Evolutionary conservation across 345 rosid species (phyloP).

Genomic region (Eucalyptus dawsonii): DNA sequence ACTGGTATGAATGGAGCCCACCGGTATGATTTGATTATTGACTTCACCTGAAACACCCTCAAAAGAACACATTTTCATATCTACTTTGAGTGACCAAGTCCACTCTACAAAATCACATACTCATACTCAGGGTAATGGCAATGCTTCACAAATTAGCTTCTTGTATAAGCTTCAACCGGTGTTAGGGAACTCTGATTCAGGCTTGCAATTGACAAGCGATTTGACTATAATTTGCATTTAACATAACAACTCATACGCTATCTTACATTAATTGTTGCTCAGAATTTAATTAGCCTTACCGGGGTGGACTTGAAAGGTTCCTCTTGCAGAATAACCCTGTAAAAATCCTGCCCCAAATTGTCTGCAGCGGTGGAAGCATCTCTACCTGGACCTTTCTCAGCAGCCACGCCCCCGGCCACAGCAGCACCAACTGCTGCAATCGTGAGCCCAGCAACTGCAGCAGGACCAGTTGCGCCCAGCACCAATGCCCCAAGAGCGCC

Average conservation of each 20-base stretch:
- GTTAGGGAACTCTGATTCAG: neutral
- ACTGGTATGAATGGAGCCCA: slow-evolving; percentile 85
- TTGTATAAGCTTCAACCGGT: neutral
- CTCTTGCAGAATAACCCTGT: slow-evolving; percentile 61
- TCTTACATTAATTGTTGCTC: neutral
- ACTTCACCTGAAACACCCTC: slow-evolving; percentile 37
- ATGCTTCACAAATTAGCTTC: neutral
- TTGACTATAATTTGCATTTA: neutral
- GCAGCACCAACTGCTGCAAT: slow-evolving; percentile 85
- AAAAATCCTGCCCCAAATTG: slow-evolving; percentile 63
- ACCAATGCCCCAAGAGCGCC: slow-evolving; percentile 78
- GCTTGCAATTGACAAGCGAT: neutral
- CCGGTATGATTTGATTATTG: slow-evolving; percentile 61
- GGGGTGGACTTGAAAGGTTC: slow-evolving; percentile 85
- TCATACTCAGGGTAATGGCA: neutral
- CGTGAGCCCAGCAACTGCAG: slow-evolving; percentile 53
- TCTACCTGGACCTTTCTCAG: slow-evolving; percentile 47
- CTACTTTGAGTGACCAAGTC: neutral
- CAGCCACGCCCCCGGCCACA: slow-evolving; percentile 61
- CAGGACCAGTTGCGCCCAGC: slow-evolving; percentile 60
- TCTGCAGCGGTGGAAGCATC: slow-evolving; percentile 67
- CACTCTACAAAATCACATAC: neutral
- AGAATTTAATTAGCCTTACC: slow-evolving; percentile 6
- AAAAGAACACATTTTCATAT: neutral
- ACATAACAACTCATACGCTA: neutral